Base-by-base conservation (phyloP, 2,329 filamentous ascomycete genomes). In the Paecilomyces variotii region DNA sequence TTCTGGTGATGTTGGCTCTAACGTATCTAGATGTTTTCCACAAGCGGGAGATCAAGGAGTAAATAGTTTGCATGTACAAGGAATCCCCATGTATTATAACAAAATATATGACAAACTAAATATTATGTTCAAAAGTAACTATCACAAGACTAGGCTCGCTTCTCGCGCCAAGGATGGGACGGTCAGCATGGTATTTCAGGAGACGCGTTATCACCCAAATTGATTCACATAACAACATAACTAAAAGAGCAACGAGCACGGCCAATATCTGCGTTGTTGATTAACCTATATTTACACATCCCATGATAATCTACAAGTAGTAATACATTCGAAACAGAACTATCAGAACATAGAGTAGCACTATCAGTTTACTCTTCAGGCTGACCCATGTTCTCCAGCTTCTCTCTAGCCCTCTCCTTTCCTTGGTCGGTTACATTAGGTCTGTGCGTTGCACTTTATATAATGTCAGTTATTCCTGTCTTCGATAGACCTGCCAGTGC, bases 11-110 rank as follows among this genome's bases (percentile, higher is more conserved):
- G 35, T 55, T 67, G 60, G 61, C 55, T 26, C 64, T 52, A 5
- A 45, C n/a, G 1, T 10, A 2, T 27, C 1, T 62, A 78, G 77
- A 68, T 59, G 62, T 79, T 2, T 80, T 80, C 60, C 77, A 79
- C 58, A 80, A 80, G 63, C 67, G 75, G 61, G 68, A 74, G 59
- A 75, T 80, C 49, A 75, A 78, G 61, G 68, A 79, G 60, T 80
- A 61, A 66, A 19, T 32, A 35, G 39, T 12, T 6, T 1, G 7
- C 12, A 9, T 26, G 24, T 26, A 52, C 24, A 52, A 52, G 24
- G 2, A 3, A 26, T 4, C 25, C 9, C 12, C 7, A 10, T 32
- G 9, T 7, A 32, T 32, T 32, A 10, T 10, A 2, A 9, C 4
- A 9, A 32, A 50, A 4, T 14, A 10, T 49, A 49, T 49, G 19